Evolutionary conservation across 1,284 basidiomycete genomes (phyloP).

Genomic region (Irpex rosettiformis): DNA sequence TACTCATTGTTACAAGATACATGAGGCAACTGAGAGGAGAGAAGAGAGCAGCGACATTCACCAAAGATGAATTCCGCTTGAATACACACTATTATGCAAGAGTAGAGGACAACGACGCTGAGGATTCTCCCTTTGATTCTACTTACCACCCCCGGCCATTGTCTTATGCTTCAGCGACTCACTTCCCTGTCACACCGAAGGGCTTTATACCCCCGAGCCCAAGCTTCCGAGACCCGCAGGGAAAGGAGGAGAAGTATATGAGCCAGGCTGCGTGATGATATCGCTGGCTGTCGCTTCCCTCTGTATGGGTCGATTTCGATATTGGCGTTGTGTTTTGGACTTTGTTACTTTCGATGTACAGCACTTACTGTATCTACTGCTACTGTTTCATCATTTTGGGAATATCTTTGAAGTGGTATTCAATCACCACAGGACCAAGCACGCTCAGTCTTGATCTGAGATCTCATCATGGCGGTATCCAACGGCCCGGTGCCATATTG

Average conservation of each 20-base stretch:
- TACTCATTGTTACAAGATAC: conserved; percentile 57
- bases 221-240: not conserved
- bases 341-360: too few relatives aligned
- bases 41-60: conserved; percentile 30
- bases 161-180: not conserved
- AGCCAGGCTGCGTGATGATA: not conserved
- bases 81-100: not conserved
- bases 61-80: not conserved
- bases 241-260: not conserved
- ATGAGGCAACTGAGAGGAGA: conserved; percentile 50
- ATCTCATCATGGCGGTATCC: not conserved
- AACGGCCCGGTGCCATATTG: not conserved
- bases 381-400: too few relatives aligned
- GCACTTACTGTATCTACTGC: too few relatives aligned
- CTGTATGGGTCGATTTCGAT: too few relatives aligned
- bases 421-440: too few relatives aligned
- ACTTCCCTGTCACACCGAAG: not conserved
- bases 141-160: not conserved
- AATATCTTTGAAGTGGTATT: too few relatives aligned
- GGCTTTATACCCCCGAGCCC: not conserved
- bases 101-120: not conserved
- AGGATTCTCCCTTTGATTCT: not conserved
- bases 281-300: too few relatives aligned
- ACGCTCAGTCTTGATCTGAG: too few relatives aligned
- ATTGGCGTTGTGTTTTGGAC: too few relatives aligned